Evolutionary conservation across 1,284 basidiomycete species (phyloP).

Genomic region (Grifola frondosa): DNA sequence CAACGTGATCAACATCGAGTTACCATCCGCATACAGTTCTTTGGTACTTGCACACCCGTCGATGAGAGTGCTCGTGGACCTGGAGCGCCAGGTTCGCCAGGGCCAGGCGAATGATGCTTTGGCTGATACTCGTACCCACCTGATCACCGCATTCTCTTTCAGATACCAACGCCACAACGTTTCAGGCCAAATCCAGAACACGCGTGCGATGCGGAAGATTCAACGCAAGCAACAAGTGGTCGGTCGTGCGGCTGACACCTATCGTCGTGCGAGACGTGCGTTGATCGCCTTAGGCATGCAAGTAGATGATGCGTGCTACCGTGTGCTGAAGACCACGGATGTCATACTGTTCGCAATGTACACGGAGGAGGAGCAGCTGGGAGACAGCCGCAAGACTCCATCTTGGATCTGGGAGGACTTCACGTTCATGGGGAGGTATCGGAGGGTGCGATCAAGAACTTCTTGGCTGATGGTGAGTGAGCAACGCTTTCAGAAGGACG

Average conservation of each 20-base stretch:
- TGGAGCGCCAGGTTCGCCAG: conserved; percentile 3
- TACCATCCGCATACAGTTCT: neutral
- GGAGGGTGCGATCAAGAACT: neutral
- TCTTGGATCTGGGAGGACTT: conserved; percentile 2
- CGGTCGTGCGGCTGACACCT: conserved; percentile 3
- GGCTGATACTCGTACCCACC: conserved; percentile 6
- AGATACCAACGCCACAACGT: neutral
- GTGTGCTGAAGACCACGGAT: neutral
- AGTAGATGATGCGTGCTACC: neutral
- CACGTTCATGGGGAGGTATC: neutral
- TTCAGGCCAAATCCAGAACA: neutral
- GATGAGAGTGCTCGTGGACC: neutral
- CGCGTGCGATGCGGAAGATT: conserved; percentile 5
- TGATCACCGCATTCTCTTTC: conserved; percentile 6
- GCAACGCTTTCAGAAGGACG: no score
- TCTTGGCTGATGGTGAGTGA: conserved; percentile 4
- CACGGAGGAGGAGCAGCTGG: neutral
- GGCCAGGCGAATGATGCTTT: conserved; percentile 8
- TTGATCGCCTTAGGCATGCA: neutral
- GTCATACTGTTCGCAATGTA: neutral
- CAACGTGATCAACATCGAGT: neutral
- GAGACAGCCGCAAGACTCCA: neutral
- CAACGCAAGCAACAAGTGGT: conserved; percentile 2
- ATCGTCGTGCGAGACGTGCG: conserved; percentile 1
- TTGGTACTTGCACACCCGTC: neutral